A percentile compares a stretch with the other conserved stretches of the same genome.
These are phyloP conservation scores for Neotropicomus parvogracilis DNA, from an alignment of 1,284 basidiomycete species.

Conservation along the genomic window DNA sequence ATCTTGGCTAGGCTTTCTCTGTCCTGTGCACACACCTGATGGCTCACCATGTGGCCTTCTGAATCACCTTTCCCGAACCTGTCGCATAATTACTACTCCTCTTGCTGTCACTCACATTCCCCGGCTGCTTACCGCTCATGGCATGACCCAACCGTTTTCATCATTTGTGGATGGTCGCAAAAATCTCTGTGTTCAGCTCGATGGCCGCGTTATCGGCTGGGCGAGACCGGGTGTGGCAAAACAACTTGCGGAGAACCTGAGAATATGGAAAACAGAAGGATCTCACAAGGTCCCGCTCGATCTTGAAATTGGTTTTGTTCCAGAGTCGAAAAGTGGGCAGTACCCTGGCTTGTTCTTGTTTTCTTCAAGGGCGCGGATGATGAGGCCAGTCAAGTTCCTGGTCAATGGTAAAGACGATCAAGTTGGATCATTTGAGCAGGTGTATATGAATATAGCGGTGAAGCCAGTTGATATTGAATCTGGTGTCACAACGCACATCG, in stretches of 20 bases:
- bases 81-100: constrained; percentile 83
- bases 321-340: constrained; percentile 88
- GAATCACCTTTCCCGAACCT: constrained; percentile 94
- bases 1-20: constrained; percentile 76
- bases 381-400: constrained; percentile 95
- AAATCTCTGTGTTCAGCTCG: constrained; percentile 89
- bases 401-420: constrained; percentile 85
- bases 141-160: constrained; percentile 91
- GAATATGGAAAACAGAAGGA: constrained; percentile 95
- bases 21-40: constrained; percentile 98
- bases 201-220: constrained; percentile 96
- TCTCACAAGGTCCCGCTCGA: constrained; percentile 84
- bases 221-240: constrained; percentile 73
- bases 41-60: constrained; percentile 97
- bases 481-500: constrained; percentile 85
- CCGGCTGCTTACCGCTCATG: constrained; percentile 78
- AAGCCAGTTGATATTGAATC: constrained; percentile 85
- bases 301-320: constrained; percentile 93
- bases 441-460: constrained; percentile 98
- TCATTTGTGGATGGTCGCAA: constrained; percentile 74
- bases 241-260: constrained; percentile 80
- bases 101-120: constrained; percentile 80
- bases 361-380: constrained; percentile 87
- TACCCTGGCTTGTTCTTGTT: constrained; percentile 97
- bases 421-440: constrained; percentile 97